phyloP scores from a whole-genome alignment of 441 rosid species.

The Gossypium schwendimanii region DNA sequence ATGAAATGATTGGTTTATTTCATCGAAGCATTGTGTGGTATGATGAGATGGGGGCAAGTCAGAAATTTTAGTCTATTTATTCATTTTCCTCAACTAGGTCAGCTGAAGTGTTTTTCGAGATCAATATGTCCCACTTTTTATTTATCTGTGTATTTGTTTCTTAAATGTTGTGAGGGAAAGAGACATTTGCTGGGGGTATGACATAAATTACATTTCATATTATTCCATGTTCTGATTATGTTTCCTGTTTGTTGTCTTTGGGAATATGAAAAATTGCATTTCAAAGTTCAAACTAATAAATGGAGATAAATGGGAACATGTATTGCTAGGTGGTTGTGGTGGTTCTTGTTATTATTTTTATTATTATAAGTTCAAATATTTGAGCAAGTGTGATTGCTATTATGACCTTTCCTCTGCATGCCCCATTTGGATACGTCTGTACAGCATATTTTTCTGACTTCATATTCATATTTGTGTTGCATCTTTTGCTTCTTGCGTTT shows the following conservation, averaged over 20 bases:
- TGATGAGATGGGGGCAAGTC: not conserved
- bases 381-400: not conserved
- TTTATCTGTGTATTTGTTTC: not conserved
- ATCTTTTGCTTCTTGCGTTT: constrained; percentile 12
- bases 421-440: not conserved
- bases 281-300: not conserved
- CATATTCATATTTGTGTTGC: not conserved
- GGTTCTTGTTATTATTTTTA: too few relatives aligned
- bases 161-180: not conserved
- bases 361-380: not conserved
- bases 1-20: not conserved
- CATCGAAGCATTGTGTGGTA: not conserved
- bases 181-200: not conserved
- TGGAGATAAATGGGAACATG: not conserved
- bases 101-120: not conserved
- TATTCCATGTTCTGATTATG: not conserved
- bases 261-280: not conserved
- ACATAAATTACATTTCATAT: not conserved
- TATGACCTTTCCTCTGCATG: not conserved
- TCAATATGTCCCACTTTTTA: not conserved
- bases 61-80: not conserved
- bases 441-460: not conserved
- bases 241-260: constrained; percentile 1
- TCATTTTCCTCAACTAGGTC: not conserved
- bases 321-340: not conserved